Conservation (phyloP, 345 rosid genomes). For the Syzygium aromaticum region DNA sequence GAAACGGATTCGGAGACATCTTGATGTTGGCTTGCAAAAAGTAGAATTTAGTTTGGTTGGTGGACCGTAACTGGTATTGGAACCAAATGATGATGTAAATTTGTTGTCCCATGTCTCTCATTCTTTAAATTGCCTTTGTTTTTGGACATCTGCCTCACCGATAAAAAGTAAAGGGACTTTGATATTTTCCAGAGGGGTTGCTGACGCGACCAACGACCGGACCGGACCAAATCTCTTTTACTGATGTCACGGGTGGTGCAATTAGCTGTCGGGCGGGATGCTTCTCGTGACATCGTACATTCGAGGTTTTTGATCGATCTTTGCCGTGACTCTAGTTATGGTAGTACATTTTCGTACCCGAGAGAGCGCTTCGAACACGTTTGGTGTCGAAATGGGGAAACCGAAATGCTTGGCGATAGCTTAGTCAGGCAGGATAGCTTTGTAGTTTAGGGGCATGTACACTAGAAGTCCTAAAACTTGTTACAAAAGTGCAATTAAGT, state of each 20-base stretch:
- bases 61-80: conserved; percentile 15
- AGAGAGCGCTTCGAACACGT: not conserved
- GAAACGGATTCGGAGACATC: conserved; percentile 1
- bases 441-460: no score
- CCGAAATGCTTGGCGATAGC: not conserved
- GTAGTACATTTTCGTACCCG: not conserved
- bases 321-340: not conserved
- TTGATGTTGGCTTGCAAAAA: conserved; percentile 9
- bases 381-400: not conserved
- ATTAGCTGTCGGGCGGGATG: not conserved
- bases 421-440: not conserved
- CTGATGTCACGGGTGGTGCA: not conserved
- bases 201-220: not conserved
- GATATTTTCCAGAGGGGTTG: not conserved
- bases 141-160: not conserved
- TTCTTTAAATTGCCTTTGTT: conserved; percentile 43
- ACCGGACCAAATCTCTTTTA: not conserved
- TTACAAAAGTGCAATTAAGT: no score
- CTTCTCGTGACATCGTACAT: not conserved
- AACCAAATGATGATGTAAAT: conserved; percentile 28
- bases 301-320: not conserved
- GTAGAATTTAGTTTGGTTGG: conserved; percentile 20
- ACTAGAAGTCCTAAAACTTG: no score
- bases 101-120: conserved; percentile 12
- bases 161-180: not conserved